Base-by-base conservation (phyloP, 2,329 filamentous ascomycete genomes). In the Fusarium globosum region DNA sequence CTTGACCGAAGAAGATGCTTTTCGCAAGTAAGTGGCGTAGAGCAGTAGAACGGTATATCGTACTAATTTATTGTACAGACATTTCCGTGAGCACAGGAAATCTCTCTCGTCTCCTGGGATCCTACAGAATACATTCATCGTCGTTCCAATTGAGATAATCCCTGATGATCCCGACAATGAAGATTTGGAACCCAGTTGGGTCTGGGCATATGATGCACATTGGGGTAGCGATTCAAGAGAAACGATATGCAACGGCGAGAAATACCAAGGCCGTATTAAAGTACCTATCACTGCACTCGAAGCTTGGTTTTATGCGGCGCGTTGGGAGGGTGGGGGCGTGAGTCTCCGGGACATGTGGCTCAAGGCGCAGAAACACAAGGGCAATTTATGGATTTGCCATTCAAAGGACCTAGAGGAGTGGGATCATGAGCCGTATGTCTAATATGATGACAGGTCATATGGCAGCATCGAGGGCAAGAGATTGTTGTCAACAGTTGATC, bases 201-300 rank as follows among this genome's bases (percentile, higher is more conserved):
- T 73, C 51, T 76, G 72, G 74, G 73, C 72, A 60, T 73, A 73
- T 41, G 69, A 76, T 57, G 62, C 69, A 15, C 59, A 75, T 33
- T 76, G 69, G 73, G 63, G 71, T 10, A 51, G 59, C 28, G 48
- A 33, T 7, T 51, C 48, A 21, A 58, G 66, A 12, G 66, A 61
- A 45, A 52, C 57, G 1, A 21, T 46, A 3, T 33, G 33, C 4
- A 36, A 64, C 15, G 67, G 64, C 4, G 68, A 69, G 13, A 68
- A 59, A 35, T 76, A 74, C 20, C 64, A 69, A 58, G 71, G 71
- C 10, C 69, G 71, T 6, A 46, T 76, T 0, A 72, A 46, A 48
- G 73, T 74, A 38, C 43, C 71, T 28, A 28, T 55, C 1, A 30
- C 14, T 26, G 66, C 51, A 28, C 12, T 76, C 0, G 36, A 58